These are phyloP conservation scores for Microthyrium microscopicum DNA, from an alignment of 2,329 filamentous ascomycete genomes.

Conservation along the genomic window DNA sequence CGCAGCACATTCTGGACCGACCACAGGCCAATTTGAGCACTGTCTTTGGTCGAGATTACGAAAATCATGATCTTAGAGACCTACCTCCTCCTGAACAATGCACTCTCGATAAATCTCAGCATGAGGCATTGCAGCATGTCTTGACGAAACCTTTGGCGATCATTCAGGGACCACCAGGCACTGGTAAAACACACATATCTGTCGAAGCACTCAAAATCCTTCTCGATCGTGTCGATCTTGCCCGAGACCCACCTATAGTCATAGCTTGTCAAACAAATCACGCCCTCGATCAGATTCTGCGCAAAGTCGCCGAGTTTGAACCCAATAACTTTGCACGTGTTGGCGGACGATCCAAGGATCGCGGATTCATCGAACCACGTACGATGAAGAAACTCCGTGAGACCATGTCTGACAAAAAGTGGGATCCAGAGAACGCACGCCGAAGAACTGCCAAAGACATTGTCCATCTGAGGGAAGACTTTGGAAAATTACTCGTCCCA, in stretches of 20 bases:
- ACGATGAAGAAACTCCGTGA: conserved; percentile 50
- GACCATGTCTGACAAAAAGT: too few relatives aligned
- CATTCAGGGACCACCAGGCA: conserved; percentile 68
- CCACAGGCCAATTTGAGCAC: conserved; percentile 34
- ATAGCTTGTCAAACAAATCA: conserved; percentile 83
- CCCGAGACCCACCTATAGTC: conserved; percentile 49
- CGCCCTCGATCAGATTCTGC: conserved; percentile 67
- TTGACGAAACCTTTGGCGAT: conserved; percentile 57
- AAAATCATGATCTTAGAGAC: conserved; percentile 34
- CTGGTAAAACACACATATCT: conserved; percentile 70
- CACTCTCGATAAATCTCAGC: conserved; percentile 54
- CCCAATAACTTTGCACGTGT: conserved; percentile 46
- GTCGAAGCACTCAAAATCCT: conserved; percentile 52
- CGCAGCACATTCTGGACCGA: conserved; percentile 34
- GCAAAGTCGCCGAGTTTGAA: conserved; percentile 45
- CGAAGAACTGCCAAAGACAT: neutral
- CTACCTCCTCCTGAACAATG: conserved; percentile 34
- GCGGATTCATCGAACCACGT: conserved; percentile 42
- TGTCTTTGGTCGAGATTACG: conserved; percentile 21
- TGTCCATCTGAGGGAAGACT: neutral
- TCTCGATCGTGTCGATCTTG: conserved; percentile 36
- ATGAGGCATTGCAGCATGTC: conserved; percentile 50
- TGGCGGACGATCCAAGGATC: conserved; percentile 53
- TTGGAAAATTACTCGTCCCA: neutral
- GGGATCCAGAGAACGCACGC: too few relatives aligned